These are phyloP conservation scores for Closterium sp. DNA, from an alignment of 139 green algal species.

Conservation along the genomic window DNA sequence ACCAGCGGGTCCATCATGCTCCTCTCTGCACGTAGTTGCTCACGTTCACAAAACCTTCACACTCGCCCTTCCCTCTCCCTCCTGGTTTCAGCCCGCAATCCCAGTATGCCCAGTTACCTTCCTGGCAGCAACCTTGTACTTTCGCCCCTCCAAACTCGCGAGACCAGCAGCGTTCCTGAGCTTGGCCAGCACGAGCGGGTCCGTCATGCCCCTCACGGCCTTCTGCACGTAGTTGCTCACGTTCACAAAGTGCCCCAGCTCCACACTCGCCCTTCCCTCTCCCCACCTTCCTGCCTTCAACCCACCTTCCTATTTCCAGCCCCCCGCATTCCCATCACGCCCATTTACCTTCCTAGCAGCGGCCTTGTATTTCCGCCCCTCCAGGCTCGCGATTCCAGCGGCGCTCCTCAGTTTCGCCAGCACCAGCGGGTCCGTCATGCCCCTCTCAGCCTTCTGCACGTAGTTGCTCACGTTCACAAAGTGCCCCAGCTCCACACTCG, in stretches of 20 bases:
- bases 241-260: slow-evolving; percentile 72
- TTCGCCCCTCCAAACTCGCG: slow-evolving; percentile 59
- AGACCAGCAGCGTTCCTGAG: slow-evolving; percentile 68
- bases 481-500: slow-evolving; percentile 77
- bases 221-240: slow-evolving; percentile 87
- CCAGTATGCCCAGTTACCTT: slow-evolving; percentile 2
- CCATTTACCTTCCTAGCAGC: slow-evolving; percentile 73
- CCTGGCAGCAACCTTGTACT: slow-evolving; percentile 78
- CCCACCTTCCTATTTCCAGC: too few relatives aligned
- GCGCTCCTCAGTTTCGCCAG: slow-evolving; percentile 69
- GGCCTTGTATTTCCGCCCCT: slow-evolving; percentile 72
- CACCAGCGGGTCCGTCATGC: slow-evolving; percentile 44
- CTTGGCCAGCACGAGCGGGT: slow-evolving; percentile 61
- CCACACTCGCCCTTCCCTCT: slow-evolving; percentile 68
- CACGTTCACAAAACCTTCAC: slow-evolving; percentile 70
- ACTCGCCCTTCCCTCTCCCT: too few relatives aligned
- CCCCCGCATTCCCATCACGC: too few relatives aligned
- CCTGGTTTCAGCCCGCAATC: too few relatives aligned
- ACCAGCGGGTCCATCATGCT: slow-evolving; percentile 48
- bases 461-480: slow-evolving; percentile 85
- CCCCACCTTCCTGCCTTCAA: too few relatives aligned
- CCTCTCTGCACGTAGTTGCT: slow-evolving; percentile 83
- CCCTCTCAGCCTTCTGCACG: slow-evolving; percentile 77
- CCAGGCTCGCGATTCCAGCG: slow-evolving; percentile 64
- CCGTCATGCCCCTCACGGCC: slow-evolving; percentile 64